Conservation (phyloP, 306 rosid genomes). For the Castanea sativa region DNA sequence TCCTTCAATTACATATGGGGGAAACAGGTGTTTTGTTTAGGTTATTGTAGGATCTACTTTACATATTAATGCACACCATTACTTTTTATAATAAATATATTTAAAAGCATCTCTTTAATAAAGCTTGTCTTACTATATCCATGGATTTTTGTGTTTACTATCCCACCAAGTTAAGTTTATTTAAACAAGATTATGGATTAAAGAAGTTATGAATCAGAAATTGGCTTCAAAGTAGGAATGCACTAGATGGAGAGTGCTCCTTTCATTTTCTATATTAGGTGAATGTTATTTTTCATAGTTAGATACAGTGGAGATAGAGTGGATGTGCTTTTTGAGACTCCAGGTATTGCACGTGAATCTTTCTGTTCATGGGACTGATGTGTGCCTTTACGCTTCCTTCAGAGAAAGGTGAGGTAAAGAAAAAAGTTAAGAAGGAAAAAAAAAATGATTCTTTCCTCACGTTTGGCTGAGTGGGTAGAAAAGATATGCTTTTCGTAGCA, state of each 20-base stretch:
- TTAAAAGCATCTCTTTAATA: not conserved
- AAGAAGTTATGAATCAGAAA: not conserved
- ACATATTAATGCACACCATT: not conserved
- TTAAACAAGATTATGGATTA: not conserved
- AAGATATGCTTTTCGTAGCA: slow-evolving; percentile 42
- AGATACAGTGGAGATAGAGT: not conserved
- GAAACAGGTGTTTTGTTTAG: not conserved
- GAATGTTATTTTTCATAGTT: not conserved
- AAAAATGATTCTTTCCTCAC: slow-evolving; percentile 50
- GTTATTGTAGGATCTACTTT: not conserved
- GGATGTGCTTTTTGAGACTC: not conserved
- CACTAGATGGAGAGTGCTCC: not conserved
- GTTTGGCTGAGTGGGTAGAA: slow-evolving; percentile 39
- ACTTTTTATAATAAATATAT: not conserved
- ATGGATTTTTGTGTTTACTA: not conserved
- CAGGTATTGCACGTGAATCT: not conserved
- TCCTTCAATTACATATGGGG: not conserved
- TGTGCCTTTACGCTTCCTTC: slow-evolving; percentile 53
- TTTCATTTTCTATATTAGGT: not conserved
- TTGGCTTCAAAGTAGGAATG: not conserved
- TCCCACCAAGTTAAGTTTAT: not conserved
- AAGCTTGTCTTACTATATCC: not conserved
- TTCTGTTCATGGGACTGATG: slow-evolving; percentile 5
- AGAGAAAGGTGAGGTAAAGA: slow-evolving; percentile 31
- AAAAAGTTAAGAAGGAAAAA: slow-evolving; percentile 33